These are phyloP conservation scores for Daldinia concentrica DNA, from an alignment of 495 filamentous ascomycete genomes.

Conservation along the genomic window DNA sequence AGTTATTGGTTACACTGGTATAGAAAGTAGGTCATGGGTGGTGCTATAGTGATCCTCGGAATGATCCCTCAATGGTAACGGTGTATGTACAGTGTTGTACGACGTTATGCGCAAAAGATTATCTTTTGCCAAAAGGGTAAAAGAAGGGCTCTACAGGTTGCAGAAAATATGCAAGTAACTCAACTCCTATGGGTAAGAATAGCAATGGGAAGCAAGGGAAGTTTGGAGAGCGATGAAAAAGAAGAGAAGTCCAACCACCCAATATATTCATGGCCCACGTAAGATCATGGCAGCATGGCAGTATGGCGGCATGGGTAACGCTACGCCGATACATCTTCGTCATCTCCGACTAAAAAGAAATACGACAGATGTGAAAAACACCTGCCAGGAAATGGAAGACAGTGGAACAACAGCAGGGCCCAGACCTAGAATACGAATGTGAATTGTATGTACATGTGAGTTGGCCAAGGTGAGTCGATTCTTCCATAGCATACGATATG, in stretches of 20 bases:
- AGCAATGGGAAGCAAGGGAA: slow-evolving; percentile 12
- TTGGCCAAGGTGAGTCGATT: not conserved
- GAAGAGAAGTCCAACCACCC: slow-evolving; percentile 39
- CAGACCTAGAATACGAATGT: not conserved
- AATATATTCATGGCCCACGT: slow-evolving; percentile 35
- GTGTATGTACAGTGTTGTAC: slow-evolving; percentile 20
- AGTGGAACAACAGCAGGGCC: slow-evolving; percentile 34
- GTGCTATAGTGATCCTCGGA: not conserved
- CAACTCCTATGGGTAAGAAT: slow-evolving; percentile 10
- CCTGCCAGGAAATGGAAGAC: slow-evolving; percentile 7
- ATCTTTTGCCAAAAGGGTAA: slow-evolving; percentile 30
- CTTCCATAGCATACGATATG: not conserved
- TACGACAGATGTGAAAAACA: not conserved
- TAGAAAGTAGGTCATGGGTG: not conserved
- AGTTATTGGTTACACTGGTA: slow-evolving; percentile 14
- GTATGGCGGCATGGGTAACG: not conserved
- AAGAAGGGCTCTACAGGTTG: slow-evolving; percentile 17
- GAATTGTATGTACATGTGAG: slow-evolving; percentile 1
- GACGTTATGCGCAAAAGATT: slow-evolving; percentile 18
- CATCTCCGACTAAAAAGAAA: slow-evolving; percentile 20
- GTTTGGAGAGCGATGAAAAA: slow-evolving; percentile 10
- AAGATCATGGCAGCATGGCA: slow-evolving; percentile 13
- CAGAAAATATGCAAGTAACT: slow-evolving; percentile 36
- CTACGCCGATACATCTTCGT: slow-evolving; percentile 32
- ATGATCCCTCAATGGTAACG: not conserved